These are phyloP conservation scores for Phialemoniopsis sp. DNA, from an alignment of 2,329 filamentous ascomycete species.

Conservation along the genomic window DNA sequence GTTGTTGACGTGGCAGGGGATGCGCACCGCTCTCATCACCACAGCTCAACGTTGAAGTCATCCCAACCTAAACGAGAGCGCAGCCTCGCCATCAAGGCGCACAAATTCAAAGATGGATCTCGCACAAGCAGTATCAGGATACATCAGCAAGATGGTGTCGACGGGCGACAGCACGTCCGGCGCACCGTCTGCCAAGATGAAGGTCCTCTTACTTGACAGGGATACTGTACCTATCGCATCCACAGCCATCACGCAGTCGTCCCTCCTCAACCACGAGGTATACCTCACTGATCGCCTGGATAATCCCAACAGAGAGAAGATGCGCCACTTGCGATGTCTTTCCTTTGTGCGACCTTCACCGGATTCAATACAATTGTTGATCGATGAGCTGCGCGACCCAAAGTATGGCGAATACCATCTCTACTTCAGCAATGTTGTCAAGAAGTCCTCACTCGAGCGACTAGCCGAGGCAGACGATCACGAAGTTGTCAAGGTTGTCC, in stretches of 20 bases:
- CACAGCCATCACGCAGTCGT: conserved; percentile 91
- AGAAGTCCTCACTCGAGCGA: conserved; percentile 91
- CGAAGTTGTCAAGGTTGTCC: conserved; percentile 89
- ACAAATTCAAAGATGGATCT: conserved; percentile 70
- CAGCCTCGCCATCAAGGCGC: neutral
- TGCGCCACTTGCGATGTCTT: conserved; percentile 91
- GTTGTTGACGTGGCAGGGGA: no score
- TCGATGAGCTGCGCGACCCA: conserved; percentile 92
- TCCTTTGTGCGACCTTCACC: conserved; percentile 91
- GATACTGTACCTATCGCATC: conserved; percentile 95
- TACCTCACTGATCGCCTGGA: conserved; percentile 97
- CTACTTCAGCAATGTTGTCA: conserved; percentile 96
- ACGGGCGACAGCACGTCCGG: conserved; percentile 67
- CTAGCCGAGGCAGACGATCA: conserved; percentile 96
- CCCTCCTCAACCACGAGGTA: conserved; percentile 91
- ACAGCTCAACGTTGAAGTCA: neutral
- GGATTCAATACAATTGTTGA: conserved; percentile 87
- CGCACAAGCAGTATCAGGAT: conserved; percentile 86
- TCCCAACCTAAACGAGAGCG: neutral
- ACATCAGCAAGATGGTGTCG: conserved; percentile 94
- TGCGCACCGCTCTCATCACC: neutral
- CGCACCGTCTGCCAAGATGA: conserved; percentile 85
- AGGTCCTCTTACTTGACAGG: conserved; percentile 88
- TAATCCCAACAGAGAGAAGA: conserved; percentile 87
- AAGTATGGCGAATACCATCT: conserved; percentile 97